Evolutionary conservation across 352 stramenopile genomes (phyloP).

Genomic region (Peronosclerospora sorghi): DNA sequence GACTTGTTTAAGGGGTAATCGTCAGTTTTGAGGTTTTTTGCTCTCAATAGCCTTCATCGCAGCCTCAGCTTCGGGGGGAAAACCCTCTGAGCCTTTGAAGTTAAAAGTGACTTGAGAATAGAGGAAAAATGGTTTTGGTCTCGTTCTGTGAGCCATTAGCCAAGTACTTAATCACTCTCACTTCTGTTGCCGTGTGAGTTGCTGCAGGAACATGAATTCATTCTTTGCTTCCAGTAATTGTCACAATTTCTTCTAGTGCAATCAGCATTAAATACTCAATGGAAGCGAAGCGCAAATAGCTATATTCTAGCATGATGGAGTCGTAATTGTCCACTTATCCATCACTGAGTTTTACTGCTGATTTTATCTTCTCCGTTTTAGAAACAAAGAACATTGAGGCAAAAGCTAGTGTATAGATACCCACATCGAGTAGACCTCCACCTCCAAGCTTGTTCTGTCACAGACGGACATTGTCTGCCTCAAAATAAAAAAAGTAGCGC

Average conservation of each 20-base stretch:
- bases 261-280: constrained; percentile 59
- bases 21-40: constrained; percentile 24
- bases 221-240: constrained; percentile 62
- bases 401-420: constrained; percentile 68
- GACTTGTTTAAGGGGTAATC: constrained; percentile 49
- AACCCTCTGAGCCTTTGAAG: constrained; percentile 25
- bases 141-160: constrained; percentile 20
- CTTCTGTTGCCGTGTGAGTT: constrained; percentile 40
- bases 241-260: constrained; percentile 53
- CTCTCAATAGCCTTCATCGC: constrained; percentile 48
- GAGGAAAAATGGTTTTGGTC: constrained; percentile 35
- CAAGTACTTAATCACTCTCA: constrained; percentile 31
- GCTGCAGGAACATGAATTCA: constrained; percentile 50
- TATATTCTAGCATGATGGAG: constrained; percentile 54
- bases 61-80: constrained; percentile 70
- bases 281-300: constrained; percentile 36
- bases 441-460: constrained; percentile 64
- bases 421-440: constrained; percentile 60
- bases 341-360: constrained; percentile 14
- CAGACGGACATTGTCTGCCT: constrained; percentile 32
- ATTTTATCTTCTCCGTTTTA: constrained; percentile 30
- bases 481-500: no score
- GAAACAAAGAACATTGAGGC: constrained; percentile 48
- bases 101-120: constrained; percentile 6
- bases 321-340: constrained; percentile 45